A percentile compares a stretch with the other conserved stretches of the same genome.
Conservation (phyloP, 108 stramenopile species). For the Cyclostephanos invisitatus region DNA sequence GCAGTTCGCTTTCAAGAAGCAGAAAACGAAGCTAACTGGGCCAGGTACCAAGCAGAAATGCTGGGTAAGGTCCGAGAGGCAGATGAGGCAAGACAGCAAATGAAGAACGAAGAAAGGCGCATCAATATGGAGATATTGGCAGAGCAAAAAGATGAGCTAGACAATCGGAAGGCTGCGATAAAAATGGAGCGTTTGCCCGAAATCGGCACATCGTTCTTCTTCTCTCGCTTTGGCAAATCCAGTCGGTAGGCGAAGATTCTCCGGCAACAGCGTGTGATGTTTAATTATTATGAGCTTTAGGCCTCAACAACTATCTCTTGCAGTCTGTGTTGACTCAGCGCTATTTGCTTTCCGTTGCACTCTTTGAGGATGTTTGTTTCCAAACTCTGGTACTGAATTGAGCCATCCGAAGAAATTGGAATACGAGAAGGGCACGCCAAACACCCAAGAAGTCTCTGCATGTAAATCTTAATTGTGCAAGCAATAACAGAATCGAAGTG, state of each 20-base stretch:
- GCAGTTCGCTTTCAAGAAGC: slow-evolving; percentile 7
- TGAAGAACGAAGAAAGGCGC: slow-evolving; percentile 17
- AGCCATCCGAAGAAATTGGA: slow-evolving; percentile 65
- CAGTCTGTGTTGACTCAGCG: not conserved
- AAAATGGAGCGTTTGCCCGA: slow-evolving; percentile 12
- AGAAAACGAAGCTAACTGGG: slow-evolving; percentile 23
- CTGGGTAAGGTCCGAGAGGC: slow-evolving; percentile 12
- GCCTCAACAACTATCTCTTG: no score
- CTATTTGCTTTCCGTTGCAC: slow-evolving; percentile 1
- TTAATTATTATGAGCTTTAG: not conserved
- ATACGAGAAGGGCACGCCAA: slow-evolving; percentile 68
- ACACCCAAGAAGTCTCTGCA: slow-evolving; percentile 58
- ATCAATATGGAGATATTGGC: slow-evolving; percentile 15
- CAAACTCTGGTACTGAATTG: slow-evolving; percentile 49
- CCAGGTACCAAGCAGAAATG: slow-evolving; percentile 28
- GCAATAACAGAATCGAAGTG: slow-evolving; percentile 50
- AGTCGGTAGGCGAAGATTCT: slow-evolving; percentile 1
- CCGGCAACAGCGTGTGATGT: not conserved
- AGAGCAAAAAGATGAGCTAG: slow-evolving; percentile 29
- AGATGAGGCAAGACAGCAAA: slow-evolving; percentile 16
- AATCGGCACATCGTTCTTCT: slow-evolving; percentile 40
- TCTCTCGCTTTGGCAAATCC: slow-evolving; percentile 23
- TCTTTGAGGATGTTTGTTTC: slow-evolving; percentile 16
- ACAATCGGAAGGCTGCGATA: slow-evolving; percentile 24
- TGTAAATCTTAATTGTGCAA: slow-evolving; percentile 50